Evolutionary conservation across 306 rosid genomes (phyloP).

Genomic region (Herpetospermum pedunculosum): DNA sequence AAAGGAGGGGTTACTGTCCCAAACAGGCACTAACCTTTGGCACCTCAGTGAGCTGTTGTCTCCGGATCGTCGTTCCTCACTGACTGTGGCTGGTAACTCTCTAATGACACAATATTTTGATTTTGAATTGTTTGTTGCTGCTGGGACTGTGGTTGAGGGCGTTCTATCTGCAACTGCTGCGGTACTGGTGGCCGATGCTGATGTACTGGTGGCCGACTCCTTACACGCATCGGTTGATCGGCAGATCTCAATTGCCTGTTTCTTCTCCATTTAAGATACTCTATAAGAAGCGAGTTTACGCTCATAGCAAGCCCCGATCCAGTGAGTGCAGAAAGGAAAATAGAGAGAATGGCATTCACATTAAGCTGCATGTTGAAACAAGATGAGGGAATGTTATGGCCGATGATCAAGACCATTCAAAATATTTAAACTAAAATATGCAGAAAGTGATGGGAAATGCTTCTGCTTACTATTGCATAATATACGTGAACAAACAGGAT

Average conservation of each 20-base stretch:
- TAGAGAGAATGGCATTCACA: constrained; percentile 40
- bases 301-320: constrained; percentile 70
- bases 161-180: background rate
- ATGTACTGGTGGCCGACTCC: constrained; percentile 19
- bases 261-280: constrained; percentile 57
- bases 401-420: background rate
- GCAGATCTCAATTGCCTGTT: constrained; percentile 24
- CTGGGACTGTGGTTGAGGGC: background rate
- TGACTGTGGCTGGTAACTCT: background rate
- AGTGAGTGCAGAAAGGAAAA: constrained; percentile 56
- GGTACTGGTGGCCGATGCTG: constrained; percentile 22
- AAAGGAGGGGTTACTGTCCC: too few species aligned
- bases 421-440: background rate
- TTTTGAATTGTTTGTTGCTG: background rate
- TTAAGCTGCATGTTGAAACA: constrained; percentile 36
- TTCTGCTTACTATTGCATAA: constrained; percentile 61
- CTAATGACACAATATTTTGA: background rate
- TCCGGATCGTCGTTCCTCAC: background rate
- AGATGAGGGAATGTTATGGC: background rate
- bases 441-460: constrained; percentile 1
- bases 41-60: background rate
- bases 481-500: constrained; percentile 68
- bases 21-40: constrained; percentile 2
- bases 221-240: background rate
- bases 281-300: constrained; percentile 43